Evolutionary conservation across 768 basidiomycete species (phyloP).

Genomic region (Mycena olivaceomarginata): DNA sequence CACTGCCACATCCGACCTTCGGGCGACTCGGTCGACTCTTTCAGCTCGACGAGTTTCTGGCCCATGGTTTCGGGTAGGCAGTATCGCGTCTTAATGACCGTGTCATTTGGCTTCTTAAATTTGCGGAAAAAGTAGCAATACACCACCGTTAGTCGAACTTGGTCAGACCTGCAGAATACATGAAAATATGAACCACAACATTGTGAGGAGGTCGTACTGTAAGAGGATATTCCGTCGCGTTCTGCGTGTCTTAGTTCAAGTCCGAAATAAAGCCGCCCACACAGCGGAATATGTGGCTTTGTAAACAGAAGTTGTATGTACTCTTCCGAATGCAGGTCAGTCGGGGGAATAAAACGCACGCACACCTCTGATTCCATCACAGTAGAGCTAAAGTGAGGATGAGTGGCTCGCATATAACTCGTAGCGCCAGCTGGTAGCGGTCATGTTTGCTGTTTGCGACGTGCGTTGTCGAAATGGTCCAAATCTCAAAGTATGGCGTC

Average conservation of each 20-base stretch:
- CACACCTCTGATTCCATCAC: too few relatives aligned
- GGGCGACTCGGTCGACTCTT: constrained; percentile 2
- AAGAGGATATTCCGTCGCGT: constrained; percentile 6
- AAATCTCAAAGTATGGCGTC: too few relatives aligned
- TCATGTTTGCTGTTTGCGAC: too few relatives aligned
- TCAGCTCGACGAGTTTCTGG: constrained; percentile 7
- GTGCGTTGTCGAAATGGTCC: too few relatives aligned
- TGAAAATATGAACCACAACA: background rate
- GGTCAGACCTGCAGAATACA: background rate
- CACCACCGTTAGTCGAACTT: constrained; percentile 13
- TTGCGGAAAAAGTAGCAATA: constrained; percentile 16
- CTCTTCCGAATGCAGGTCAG: too few relatives aligned
- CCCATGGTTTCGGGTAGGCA: background rate
- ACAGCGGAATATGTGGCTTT: too few relatives aligned
- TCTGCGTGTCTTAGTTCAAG: constrained; percentile 12
- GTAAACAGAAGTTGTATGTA: too few relatives aligned
- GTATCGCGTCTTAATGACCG: constrained; percentile 7
- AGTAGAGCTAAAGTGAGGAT: too few relatives aligned
- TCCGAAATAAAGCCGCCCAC: background rate
- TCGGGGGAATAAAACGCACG: too few relatives aligned
- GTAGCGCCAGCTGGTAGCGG: too few relatives aligned
- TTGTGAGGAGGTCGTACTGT: background rate
- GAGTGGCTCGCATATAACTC: too few relatives aligned
- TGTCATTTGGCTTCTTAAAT: constrained; percentile 19
- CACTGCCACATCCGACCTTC: constrained; percentile 8